A percentile compares a stretch with the other conserved stretches of the same genome.
Evolutionary conservation across 768 basidiomycete species (phyloP).

Genomic region (Cystofilobasidium capitatum): DNA sequence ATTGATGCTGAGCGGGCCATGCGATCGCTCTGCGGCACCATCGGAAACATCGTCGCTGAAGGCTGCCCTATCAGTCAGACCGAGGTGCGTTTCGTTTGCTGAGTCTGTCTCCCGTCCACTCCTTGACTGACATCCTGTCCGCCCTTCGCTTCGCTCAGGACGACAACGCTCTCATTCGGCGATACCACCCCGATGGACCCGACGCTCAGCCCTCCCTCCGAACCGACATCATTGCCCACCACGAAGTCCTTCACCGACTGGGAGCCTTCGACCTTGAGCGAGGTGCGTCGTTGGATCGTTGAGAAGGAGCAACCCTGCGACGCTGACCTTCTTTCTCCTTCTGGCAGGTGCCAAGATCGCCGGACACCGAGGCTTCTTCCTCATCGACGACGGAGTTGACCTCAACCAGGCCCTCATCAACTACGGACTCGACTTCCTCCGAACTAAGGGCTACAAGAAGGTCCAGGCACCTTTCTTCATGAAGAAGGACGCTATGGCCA

Average conservation of each 20-base stretch:
- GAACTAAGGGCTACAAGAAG: slow-evolving; percentile 75
- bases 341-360: slow-evolving; percentile 71
- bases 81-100: slow-evolving; percentile 53
- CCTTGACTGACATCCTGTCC: background rate
- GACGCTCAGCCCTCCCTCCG: slow-evolving; percentile 43
- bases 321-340: background rate
- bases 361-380: slow-evolving; percentile 93
- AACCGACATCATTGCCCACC: slow-evolving; percentile 84
- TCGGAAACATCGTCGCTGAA: slow-evolving; percentile 89
- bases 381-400: slow-evolving; percentile 90
- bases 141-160: slow-evolving; percentile 57
- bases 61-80: slow-evolving; percentile 73
- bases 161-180: slow-evolving; percentile 70
- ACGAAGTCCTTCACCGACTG: slow-evolving; percentile 84
- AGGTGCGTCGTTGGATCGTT: slow-evolving; percentile 57
- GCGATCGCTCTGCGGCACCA: slow-evolving; percentile 50
- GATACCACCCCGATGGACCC: slow-evolving; percentile 76
- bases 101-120: background rate
- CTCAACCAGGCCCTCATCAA: slow-evolving; percentile 91
- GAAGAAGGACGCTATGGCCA: slow-evolving; percentile 93
- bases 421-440: slow-evolving; percentile 88
- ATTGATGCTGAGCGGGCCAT: slow-evolving; percentile 67
- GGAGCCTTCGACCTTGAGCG: slow-evolving; percentile 96
- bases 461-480: slow-evolving; percentile 97
- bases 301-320: too few species aligned